Evolutionary conservation across 768 basidiomycete species (phyloP), one percentile per base, ranked within the genome.

Genomic region (Galerina marginata): DNA sequence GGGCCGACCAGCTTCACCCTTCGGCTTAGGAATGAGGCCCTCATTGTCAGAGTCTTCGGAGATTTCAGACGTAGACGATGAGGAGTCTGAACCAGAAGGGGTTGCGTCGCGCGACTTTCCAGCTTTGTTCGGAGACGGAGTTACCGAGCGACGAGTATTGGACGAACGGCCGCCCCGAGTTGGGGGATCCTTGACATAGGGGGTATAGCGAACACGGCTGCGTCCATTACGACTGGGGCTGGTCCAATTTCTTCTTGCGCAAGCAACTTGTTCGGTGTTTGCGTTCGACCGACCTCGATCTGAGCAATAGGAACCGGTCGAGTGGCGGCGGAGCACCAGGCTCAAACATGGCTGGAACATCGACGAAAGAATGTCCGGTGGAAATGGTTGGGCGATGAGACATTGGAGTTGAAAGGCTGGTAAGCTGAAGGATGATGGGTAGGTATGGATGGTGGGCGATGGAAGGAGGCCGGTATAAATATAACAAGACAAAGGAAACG

Each of bases 1-100:
- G 10, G 68, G 68, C 11, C 54, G 42, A 15, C 69, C 71, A 20
- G 60, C 65, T 46, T 73, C 65, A 0, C 69, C 68, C 4, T 14
- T 12, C 4, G 71, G 72, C 39, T 73, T 74, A 37, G 68, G 58
- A 36, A 73, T 73, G 50, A 60, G 36, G 7, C 25, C 53, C 25
- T 60, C 61, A 12, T 33, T 23, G 38, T 53, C 51, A 12, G 37
- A 20, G n/a, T 56, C 60, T 48, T 60, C 43, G 10, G 52, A 43
- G 12, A 42, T 40, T 50, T 33, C 25, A 50, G 36, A 48, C 9
- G 3, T 29, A 33, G 33, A 45, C 52, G 56, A 20, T 12, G 25
- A 48, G 3, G 26, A 48, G 25, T 48, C 47, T 15, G 47, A 48
- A 10, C 33, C 47, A 15, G 33, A 7, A 6, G 12, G 26, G 14